Percentiles rank a stretch among this genome's conserved stretches.
phyloP scores from a whole-genome alignment of 805 yeast genomes.

The Starmerella stellata region DNA sequence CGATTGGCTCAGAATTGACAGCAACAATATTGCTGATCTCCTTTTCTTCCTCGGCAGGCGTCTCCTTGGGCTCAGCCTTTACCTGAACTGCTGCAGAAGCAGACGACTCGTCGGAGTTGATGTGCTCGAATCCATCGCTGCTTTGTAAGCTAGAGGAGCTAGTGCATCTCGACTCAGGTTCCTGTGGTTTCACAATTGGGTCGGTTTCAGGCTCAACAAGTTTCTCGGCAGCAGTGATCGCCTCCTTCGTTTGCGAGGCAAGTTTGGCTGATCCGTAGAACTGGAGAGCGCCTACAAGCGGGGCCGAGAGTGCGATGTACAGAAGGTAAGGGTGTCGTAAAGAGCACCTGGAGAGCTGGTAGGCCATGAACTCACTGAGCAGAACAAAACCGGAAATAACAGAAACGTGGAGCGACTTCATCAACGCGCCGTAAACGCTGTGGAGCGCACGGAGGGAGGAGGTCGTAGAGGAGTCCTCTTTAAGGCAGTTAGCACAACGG shows the following conservation, averaged over 20 bases:
- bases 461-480: not conserved
- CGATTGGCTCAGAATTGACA: not conserved
- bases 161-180: not conserved
- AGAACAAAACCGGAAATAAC: constrained; percentile 15
- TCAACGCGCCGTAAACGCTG: not conserved
- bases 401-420: constrained; percentile 6
- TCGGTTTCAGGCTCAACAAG: not conserved
- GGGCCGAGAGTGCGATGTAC: constrained; percentile 22
- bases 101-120: not conserved
- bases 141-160: constrained; percentile 8
- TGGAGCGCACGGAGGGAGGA: not conserved
- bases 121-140: constrained; percentile 14
- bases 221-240: not conserved
- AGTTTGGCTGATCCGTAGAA: constrained; percentile 16
- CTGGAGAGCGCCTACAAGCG: constrained; percentile 18
- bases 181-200: not conserved
- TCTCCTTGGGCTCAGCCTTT: not conserved
- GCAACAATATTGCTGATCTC: not conserved
- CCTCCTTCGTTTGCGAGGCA: constrained; percentile 6
- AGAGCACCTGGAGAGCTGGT: constrained; percentile 15
- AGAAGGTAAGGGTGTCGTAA: constrained; percentile 24
- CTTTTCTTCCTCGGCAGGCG: not conserved
- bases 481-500: not conserved
- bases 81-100: not conserved
- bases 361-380: constrained; percentile 18